Base-by-base conservation (phyloP, 495 filamentous ascomycete genomes). In the Pyrenula aspistea region DNA sequence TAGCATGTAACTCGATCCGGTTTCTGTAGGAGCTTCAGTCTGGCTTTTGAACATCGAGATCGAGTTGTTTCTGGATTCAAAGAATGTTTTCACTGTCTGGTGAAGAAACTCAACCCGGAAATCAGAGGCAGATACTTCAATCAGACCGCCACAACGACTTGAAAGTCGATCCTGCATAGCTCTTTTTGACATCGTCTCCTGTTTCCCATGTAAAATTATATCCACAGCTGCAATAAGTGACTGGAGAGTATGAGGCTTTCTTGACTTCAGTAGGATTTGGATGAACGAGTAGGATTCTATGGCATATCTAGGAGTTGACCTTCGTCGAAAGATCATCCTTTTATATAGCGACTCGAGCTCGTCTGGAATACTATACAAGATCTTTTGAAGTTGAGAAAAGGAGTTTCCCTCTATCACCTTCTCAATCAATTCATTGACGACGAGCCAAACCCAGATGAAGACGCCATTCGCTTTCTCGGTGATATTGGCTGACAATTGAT, bases 401-500 rank as follows among this genome's bases (percentile, higher is more conserved):
- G 56, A 53, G 22, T 53, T 58, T 2, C 64, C 64, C 15, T 65
- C 63, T 19, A 52, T 25, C 10, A 66, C 24, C 15, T 55, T 59
- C 23, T 61, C 54, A 2, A 58, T 24, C 15, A 66, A n/a, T 21
- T 57, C 54, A 47, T 64, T 54, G 20, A 64, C 57, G 20, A 65
- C 63, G 3, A 67, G 55, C n/a, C 61, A 42, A 2, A 67, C 65
- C 65, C 64, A 67, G 15, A 67, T 59, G 52, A 67, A 67, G 2
- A 67, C 65, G 12, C 65, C 65, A 12, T 50, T 47, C 10, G 65
- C 64, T 54, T 62, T 66, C 21, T 24, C 20, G 20, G 31, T 48
- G 19, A 67, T 55, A 11, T 66, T 42, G 1, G 53, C 50, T n/a
- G 52, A 51, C 2, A 67, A 22, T 24, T 1, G 0, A 4, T 42